phyloP scores from a whole-genome alignment of 345 rosid species.

The Pistacia integerrima region DNA sequence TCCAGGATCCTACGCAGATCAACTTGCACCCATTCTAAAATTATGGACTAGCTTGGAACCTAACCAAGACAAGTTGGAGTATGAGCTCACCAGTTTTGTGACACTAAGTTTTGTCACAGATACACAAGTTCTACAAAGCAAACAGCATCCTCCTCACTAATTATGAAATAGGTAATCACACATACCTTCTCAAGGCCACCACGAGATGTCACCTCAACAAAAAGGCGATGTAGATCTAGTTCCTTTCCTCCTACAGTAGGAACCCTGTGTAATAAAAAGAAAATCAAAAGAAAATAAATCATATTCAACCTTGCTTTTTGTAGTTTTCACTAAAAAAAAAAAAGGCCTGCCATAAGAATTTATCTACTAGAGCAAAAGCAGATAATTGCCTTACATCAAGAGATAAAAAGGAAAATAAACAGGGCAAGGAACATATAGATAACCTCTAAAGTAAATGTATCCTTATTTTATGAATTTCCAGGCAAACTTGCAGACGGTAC shows the following conservation, averaged over 20 bases:
- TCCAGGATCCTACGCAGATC: background rate
- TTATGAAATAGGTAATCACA: background rate
- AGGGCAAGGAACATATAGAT: background rate
- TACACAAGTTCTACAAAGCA: background rate
- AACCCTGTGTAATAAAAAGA: constrained; percentile 46
- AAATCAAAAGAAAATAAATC: background rate
- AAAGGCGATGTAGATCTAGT: constrained; percentile 82
- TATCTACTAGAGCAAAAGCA: background rate
- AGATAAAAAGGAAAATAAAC: background rate
- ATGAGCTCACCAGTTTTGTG: background rate
- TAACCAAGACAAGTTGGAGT: background rate
- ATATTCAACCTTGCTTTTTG: background rate
- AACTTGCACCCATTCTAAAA: constrained; percentile 1
- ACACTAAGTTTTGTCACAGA: constrained; percentile 1
- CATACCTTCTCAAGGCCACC: constrained; percentile 85
- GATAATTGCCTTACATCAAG: too few species aligned
- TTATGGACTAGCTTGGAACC: background rate
- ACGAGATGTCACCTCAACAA: constrained; percentile 82
- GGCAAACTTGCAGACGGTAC: background rate
- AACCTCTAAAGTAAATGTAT: background rate
- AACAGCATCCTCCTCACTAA: background rate
- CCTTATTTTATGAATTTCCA: background rate
- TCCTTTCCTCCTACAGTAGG: constrained; percentile 82
- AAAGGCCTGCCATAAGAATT: background rate
- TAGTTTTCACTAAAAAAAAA: background rate